phyloP scores from a whole-genome alignment of 2,329 filamentous ascomycete genomes.

The Orbilia quercus region DNA sequence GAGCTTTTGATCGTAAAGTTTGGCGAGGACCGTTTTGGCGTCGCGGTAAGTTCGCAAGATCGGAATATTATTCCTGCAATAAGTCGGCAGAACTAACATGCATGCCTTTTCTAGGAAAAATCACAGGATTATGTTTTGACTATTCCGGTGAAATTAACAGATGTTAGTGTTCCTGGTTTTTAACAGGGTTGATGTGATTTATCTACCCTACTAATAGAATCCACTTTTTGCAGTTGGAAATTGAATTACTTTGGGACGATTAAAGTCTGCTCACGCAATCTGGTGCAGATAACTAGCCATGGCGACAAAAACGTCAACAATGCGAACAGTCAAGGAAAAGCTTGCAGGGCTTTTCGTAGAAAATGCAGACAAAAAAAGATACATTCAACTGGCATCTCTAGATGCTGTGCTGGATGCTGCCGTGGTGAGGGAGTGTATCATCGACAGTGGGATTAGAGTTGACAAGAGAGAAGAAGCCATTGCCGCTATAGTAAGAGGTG shows the following conservation, averaged over 20 bases:
- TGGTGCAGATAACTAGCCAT: neutral
- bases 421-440: neutral
- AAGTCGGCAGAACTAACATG: too few species aligned
- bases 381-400: neutral
- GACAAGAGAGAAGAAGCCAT: neutral
- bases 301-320: neutral
- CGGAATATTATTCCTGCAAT: neutral
- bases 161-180: neutral
- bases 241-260: neutral
- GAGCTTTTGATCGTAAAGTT: neutral
- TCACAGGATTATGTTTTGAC: neutral
- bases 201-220: neutral
- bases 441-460: neutral
- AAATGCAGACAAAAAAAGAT: neutral
- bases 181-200: neutral
- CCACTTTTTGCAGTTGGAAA: neutral
- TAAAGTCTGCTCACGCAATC: neutral
- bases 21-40: neutral
- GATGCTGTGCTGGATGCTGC: neutral
- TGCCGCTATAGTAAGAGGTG: neutral
- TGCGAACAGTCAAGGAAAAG: neutral
- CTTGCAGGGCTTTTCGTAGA: constrained; percentile 2
- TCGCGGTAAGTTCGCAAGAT: neutral
- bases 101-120: neutral
- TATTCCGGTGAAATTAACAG: neutral